Conservation (phyloP, 768 basidiomycete genomes). For the Podaxis sp. region DNA sequence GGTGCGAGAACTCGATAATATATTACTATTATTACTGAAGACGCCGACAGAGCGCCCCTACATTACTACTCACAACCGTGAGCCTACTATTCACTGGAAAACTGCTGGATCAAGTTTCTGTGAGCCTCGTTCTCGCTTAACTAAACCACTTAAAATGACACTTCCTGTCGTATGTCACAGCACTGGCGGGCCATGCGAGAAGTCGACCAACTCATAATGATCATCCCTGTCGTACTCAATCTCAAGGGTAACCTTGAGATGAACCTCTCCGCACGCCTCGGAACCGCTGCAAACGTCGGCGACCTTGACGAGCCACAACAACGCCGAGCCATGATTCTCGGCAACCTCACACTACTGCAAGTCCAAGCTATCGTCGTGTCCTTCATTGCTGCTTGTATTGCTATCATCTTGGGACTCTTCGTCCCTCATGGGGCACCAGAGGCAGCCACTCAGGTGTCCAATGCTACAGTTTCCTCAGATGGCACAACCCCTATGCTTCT, state of each 20-base stretch:
- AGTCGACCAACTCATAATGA: conserved; percentile 95
- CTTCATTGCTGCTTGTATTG: conserved; percentile 77
- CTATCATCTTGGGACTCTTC: conserved; percentile 69
- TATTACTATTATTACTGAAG: not conserved
- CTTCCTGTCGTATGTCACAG: conserved; percentile 33
- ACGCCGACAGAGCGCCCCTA: conserved; percentile 74
- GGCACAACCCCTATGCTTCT: conserved; percentile 18
- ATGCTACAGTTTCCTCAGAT: conserved; percentile 15
- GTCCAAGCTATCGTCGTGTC: conserved; percentile 92
- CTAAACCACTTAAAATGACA: not conserved
- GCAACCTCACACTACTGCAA: conserved; percentile 85
- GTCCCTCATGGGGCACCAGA: conserved; percentile 40
- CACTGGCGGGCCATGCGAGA: conserved; percentile 87
- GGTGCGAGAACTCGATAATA: conserved; percentile 40
- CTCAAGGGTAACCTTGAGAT: conserved; percentile 99
- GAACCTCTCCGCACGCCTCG: conserved; percentile 95
- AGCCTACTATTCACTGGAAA: conserved; percentile 91
- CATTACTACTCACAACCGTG: conserved; percentile 78
- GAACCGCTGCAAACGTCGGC: conserved; percentile 92
- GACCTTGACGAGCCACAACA: conserved; percentile 73
- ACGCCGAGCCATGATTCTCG: conserved; percentile 67
- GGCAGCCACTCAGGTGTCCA: not conserved
- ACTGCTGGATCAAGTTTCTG: conserved; percentile 83
- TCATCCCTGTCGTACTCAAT: conserved; percentile 91
- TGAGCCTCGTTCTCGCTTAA: conserved; percentile 33